Conservation (phyloP, 768 basidiomycete species). For the Coprinopsis strossmayeri region DNA sequence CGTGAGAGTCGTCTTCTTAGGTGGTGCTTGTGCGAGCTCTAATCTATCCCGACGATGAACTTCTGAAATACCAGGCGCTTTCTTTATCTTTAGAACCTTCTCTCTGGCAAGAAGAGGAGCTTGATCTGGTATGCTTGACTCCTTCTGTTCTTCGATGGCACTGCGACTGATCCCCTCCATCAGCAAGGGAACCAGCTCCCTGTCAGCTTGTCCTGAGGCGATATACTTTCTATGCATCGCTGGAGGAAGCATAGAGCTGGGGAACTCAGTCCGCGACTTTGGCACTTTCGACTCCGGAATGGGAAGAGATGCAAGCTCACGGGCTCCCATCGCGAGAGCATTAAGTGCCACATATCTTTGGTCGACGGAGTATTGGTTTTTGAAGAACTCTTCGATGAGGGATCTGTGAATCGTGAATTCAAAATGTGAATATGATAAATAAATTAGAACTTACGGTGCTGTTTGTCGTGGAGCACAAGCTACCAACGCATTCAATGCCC, state of each 20-base stretch:
- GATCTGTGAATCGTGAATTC: conserved; percentile 36
- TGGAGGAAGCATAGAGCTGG: conserved; percentile 74
- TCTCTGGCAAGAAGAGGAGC: conserved; percentile 64
- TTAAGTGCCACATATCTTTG: conserved; percentile 85
- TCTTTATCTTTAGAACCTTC: conserved; percentile 62
- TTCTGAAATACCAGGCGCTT: conserved; percentile 40
- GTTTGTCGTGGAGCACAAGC: conserved; percentile 71
- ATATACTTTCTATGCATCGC: conserved; percentile 67
- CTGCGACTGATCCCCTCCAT: conserved; percentile 55
- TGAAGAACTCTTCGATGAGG: conserved; percentile 90
- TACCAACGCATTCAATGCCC: conserved; percentile 72
- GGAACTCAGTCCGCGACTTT: conserved; percentile 47
- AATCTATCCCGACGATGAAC: conserved; percentile 17
- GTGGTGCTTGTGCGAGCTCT: not conserved
- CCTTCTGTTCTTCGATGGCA: conserved; percentile 57
- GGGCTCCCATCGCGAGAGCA: conserved; percentile 77
- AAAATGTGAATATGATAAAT: not conserved
- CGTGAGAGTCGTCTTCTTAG: conserved; percentile 39
- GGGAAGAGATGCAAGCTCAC: conserved; percentile 62
- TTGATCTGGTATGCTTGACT: conserved; percentile 33
- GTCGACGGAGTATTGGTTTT: conserved; percentile 82
- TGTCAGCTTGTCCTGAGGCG: conserved; percentile 29
- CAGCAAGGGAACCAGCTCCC: conserved; percentile 45
- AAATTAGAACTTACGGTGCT: conserved; percentile 64
- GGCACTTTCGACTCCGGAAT: conserved; percentile 27